Conservation (phyloP, 2,329 filamentous ascomycete species). For the Aspergillus arachidicola region DNA sequence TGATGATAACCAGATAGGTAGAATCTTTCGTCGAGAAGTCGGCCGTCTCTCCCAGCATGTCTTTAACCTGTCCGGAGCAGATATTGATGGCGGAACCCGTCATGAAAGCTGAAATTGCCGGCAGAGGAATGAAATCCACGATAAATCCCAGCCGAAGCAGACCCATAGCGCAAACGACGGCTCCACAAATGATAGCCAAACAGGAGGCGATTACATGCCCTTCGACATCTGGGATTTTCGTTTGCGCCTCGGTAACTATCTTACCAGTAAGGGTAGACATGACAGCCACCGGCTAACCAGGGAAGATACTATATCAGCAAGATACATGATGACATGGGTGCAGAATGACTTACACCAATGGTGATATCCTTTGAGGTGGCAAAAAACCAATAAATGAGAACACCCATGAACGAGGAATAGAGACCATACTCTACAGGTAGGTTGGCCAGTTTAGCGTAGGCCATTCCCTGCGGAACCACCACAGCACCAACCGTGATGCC, state of each 20-base stretch:
- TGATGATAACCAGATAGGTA: constrained; percentile 81
- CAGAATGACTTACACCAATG: constrained; percentile 69
- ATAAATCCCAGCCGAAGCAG: constrained; percentile 82
- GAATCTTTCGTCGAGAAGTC: constrained; percentile 71
- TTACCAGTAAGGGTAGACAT: constrained; percentile 89
- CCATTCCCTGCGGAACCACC: constrained; percentile 96
- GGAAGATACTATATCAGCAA: constrained; percentile 6
- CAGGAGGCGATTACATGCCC: constrained; percentile 73
- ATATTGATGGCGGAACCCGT: constrained; percentile 94
- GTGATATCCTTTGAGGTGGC: constrained; percentile 98
- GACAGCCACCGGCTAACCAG: constrained; percentile 80
- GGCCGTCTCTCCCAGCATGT: constrained; percentile 73
- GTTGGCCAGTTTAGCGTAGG: constrained; percentile 82
- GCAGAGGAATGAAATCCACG: constrained; percentile 88
- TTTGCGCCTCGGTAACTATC: constrained; percentile 68
- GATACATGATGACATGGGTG: no score
- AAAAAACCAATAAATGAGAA: constrained; percentile 95
- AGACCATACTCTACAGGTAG: constrained; percentile 82
- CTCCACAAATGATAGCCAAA: constrained; percentile 75
- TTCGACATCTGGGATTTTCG: constrained; percentile 57
- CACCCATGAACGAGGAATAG: constrained; percentile 95
- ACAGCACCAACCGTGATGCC: constrained; percentile 73
- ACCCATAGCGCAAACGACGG: constrained; percentile 77
- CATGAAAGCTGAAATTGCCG: constrained; percentile 93
- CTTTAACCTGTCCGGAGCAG: constrained; percentile 77